Evolutionary conservation across 1,284 basidiomycete species (phyloP), one percentile per base, ranked within the genome.

Genomic region (Schizophyllum commune): DNA sequence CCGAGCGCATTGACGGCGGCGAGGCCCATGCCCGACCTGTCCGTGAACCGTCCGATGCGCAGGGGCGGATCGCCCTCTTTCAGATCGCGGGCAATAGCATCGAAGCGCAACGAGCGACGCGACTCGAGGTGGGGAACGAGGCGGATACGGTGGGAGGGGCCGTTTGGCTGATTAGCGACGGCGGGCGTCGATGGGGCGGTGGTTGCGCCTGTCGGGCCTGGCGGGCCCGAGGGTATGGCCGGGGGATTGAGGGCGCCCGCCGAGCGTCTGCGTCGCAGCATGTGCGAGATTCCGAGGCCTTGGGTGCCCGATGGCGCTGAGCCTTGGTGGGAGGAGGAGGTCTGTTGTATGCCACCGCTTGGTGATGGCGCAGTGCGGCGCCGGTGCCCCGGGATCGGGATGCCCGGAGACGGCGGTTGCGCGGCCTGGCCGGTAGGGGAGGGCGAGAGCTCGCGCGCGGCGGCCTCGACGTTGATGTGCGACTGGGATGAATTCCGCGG

Each of bases 41-140:
- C 95, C 0, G 93, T 96, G 80, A 96, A 97, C 52, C 94, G 84
- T 1, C 94, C 94, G 62, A 97, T 92, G 66, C 94, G 92, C 19
- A 97, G 80, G 0, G 92, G 76, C 0, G 84, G 69, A 65, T 86
- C 87, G 66, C 78, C 84, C 65, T 88, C 84, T 53, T 76, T 77
- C 65, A 95, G 80, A 72, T 97, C 94, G 32, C 96, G 86, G 57
- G 85, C 81, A 78, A 98, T 94, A 59, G 96, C 91, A 58, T 98
- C 95, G 75, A 98, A 98, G 62, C 92, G 86, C 15, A 98, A 85
- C 0, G 93, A 92, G 58, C 94, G 86, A 17, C 91, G 86, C 13
- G 88, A 88, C 71, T 98, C 95, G 68, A 98, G 88, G 71, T 97
- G 92, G 4, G 96, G 96, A 1, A 98, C 96, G 60, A 98, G 88